phyloP scores from a whole-genome alignment of 345 rosid genomes.

The Salix purpurea region DNA sequence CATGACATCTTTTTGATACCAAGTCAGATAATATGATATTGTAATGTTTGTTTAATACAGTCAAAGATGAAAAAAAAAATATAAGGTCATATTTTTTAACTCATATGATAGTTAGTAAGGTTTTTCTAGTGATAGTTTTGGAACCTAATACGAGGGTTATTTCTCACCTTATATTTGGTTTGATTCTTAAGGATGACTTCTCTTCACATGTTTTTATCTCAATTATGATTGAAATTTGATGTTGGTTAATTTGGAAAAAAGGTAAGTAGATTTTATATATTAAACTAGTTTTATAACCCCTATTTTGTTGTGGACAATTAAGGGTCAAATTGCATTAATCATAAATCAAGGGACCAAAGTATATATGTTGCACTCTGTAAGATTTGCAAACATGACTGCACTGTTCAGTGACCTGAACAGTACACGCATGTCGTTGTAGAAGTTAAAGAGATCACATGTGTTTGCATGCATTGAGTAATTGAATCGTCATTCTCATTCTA shows the following conservation, averaged over 20 bases:
- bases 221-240: not conserved
- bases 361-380: no score
- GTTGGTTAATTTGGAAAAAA: not conserved
- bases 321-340: no score
- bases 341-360: no score
- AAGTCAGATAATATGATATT: slow-evolving; percentile 8
- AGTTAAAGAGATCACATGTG: no score
- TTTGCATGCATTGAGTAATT: no score
- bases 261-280: not conserved
- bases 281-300: not conserved
- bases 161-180: not conserved
- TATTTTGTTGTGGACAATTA: no score
- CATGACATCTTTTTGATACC: slow-evolving; percentile 33
- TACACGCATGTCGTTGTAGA: no score
- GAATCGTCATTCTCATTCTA: no score
- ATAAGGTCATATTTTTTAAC: not conserved
- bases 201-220: not conserved
- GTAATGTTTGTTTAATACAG: not conserved
- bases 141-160: not conserved
- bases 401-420: no score
- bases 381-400: no score
- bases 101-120: not conserved
- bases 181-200: not conserved
- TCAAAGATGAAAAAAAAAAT: not conserved
- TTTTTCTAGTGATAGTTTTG: no score